These are phyloP conservation scores for Alternaria gansuensis DNA, from an alignment of 2,329 filamentous ascomycete species.

Conservation along the genomic window DNA sequence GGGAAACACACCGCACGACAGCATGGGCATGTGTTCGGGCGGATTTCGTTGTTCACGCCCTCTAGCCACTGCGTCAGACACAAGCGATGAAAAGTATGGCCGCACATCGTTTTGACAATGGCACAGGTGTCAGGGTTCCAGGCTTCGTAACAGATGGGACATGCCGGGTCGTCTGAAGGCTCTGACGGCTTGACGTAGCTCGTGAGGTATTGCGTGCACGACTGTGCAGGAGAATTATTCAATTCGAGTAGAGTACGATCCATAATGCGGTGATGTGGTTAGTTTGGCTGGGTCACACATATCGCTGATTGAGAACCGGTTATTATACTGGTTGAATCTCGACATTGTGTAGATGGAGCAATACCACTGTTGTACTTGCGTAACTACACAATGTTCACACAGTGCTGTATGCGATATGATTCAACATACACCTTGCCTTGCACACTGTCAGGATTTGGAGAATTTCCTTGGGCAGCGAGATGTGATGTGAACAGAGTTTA, in stretches of 20 bases:
- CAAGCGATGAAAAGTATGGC: neutral
- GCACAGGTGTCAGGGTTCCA: neutral
- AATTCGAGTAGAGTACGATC: neutral
- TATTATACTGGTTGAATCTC: neutral
- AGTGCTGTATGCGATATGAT: neutral
- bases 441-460: neutral
- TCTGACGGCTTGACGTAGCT: neutral
- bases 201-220: neutral
- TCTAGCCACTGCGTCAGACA: neutral
- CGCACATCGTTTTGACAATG: neutral
- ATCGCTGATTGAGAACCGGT: neutral
- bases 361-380: neutral
- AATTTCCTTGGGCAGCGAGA: too few species aligned
- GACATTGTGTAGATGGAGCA: neutral
- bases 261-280: neutral
- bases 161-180: conserved; percentile 1
- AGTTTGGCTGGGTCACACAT: neutral
- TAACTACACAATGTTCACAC: neutral
- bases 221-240: neutral
- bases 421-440: neutral
- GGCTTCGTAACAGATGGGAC: conserved; percentile 2
- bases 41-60: neutral
- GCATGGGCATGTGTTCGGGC: neutral
- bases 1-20: conserved; percentile 6
- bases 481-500: neutral